These are phyloP conservation scores for Corymbia maculata DNA, from an alignment of 345 rosid species.

Conservation along the genomic window DNA sequence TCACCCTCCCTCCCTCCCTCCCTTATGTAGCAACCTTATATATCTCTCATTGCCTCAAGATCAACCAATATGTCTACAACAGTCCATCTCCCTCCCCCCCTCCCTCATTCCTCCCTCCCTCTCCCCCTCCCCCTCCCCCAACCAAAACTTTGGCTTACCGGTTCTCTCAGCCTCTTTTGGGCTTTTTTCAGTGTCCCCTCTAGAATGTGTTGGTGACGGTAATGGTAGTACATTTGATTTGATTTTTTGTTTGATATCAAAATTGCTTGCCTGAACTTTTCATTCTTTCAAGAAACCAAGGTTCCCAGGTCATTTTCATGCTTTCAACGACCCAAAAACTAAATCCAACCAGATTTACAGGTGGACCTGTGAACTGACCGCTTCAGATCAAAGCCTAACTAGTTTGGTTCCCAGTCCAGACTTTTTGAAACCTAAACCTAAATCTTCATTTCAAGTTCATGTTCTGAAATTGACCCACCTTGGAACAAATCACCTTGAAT, in stretches of 20 bases:
- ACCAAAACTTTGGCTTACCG: background rate
- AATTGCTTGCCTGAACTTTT: too few relatives aligned
- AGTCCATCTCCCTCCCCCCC: background rate
- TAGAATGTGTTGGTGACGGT: background rate
- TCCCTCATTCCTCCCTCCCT: background rate
- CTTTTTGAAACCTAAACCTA: background rate
- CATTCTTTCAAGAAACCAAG: background rate
- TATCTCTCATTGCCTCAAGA: background rate
- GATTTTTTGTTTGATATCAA: too few relatives aligned
- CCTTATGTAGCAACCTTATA: background rate
- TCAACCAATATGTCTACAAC: background rate
- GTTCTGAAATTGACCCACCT: background rate
- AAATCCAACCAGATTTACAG: background rate
- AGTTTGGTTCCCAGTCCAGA: background rate
- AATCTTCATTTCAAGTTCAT: background rate
- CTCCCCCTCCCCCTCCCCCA: background rate
- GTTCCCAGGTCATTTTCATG: background rate
- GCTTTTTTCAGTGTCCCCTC: background rate
- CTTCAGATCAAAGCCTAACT: background rate
- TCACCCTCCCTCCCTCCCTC: too few relatives aligned
- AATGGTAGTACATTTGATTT: background rate
- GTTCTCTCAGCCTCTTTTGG: background rate
- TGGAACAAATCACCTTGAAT: background rate
- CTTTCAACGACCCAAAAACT: background rate
- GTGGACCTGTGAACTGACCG: background rate